A percentile compares a stretch with the other conserved stretches of the same genome.
These are phyloP conservation scores for Cenococcum geophilum DNA, from an alignment of 495 filamentous ascomycete species.

Conservation along the genomic window DNA sequence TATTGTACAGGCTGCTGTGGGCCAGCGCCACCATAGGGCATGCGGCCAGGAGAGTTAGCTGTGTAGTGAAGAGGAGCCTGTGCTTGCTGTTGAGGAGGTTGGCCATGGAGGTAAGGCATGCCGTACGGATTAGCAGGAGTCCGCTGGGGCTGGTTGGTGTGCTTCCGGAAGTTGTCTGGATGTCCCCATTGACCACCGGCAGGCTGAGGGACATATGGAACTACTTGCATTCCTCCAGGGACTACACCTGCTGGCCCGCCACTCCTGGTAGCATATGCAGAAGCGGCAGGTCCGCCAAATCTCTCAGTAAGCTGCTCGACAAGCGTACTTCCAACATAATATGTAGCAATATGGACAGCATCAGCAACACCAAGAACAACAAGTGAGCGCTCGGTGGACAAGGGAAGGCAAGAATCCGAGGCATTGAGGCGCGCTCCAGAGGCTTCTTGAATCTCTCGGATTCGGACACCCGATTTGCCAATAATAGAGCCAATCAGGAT, in stretches of 20 bases:
- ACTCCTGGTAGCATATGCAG: constrained; percentile 91
- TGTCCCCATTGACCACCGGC: constrained; percentile 87
- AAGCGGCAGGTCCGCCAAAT: constrained; percentile 92
- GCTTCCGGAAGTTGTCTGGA: constrained; percentile 76
- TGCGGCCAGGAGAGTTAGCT: constrained; percentile 57
- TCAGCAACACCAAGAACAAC: constrained; percentile 53
- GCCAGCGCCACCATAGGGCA: constrained; percentile 60
- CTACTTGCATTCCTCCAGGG: constrained; percentile 94
- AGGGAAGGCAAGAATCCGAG: constrained; percentile 84
- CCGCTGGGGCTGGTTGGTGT: constrained; percentile 59
- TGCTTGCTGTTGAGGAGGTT: constrained; percentile 58
- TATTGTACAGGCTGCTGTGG: constrained; percentile 68
- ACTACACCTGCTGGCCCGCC: constrained; percentile 88
- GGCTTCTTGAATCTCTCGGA: constrained; percentile 97
- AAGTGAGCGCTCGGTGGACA: constrained; percentile 94
- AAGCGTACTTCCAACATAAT: constrained; percentile 94
- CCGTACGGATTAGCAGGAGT: constrained; percentile 39
- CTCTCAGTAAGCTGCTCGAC: constrained; percentile 94
- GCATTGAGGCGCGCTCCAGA: constrained; percentile 95
- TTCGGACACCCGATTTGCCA: constrained; percentile 88
- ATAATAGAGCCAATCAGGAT: constrained; percentile 98
- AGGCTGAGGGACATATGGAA: constrained; percentile 89
- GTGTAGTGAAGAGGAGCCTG: constrained; percentile 68
- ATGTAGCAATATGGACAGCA: constrained; percentile 95
- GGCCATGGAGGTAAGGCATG: constrained; percentile 60